Evolutionary conservation across 2,329 filamentous ascomycete species (phyloP), one percentile per base, ranked within the genome.

Genomic region (Tolypocladium pustulatum): DNA sequence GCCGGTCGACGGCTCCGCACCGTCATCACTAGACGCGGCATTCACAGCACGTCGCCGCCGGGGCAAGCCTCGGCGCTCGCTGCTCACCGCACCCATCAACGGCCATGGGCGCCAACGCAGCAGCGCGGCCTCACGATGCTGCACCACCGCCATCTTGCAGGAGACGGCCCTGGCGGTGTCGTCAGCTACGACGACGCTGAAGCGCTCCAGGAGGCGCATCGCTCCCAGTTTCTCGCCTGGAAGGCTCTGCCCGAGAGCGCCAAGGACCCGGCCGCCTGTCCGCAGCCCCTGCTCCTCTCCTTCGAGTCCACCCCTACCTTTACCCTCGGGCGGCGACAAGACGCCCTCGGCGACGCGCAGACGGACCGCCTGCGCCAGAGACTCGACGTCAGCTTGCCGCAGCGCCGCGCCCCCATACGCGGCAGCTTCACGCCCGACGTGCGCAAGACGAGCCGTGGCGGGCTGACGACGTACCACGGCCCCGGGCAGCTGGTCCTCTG

Each of bases 401-500:
- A 58, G 63, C 64, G 62, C 49, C 55, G 54, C 30, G 54, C 61
- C 8, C 65, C 78, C 38, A 66, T 73, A 53, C 63, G 68, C 37
- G 57, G 43, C 60, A 70, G 37, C 55, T 76, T 73, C 65, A 63
- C 70, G 32, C 88, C 87, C 3, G 76, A 82, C n/a, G 84, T 94
- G 65, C 73, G 83, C 51, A 80, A 86, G 66, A 88, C 90, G 17
- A 81, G 85, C n/a, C 86, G 94, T 58, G 94, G 94, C 61, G 94
- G 94, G 0, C 85, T 96, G 64, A 92, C 90, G 0, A 97, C 94
- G 3, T 97, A 96, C 76, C 94, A 99, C 71, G 94, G 93, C 0
- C 94, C 93, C 0, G 93, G 93, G 0, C 94, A 99, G 71, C 75
- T 96, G 55, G 89, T 97, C 40, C 84, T 92, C n/a, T 99, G 96